Evolutionary conservation across 1,139 yeast genomes (phyloP).

Genomic region (Saccharomycopsis hybrid): DNA sequence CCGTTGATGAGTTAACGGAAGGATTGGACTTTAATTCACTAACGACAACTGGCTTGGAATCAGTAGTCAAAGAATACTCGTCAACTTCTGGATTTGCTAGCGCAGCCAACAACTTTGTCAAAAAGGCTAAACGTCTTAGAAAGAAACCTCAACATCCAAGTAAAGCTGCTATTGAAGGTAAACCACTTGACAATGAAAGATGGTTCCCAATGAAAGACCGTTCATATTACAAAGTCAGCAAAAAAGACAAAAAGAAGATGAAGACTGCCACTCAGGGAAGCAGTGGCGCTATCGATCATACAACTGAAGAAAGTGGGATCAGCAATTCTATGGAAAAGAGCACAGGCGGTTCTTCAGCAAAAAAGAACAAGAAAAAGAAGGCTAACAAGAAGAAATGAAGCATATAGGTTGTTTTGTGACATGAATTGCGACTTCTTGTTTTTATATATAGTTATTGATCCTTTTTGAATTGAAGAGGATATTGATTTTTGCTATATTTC

Average conservation of each 20-base stretch:
- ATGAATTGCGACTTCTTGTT: too few relatives aligned
- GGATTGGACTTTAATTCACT: conserved; percentile 5
- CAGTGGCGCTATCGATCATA: conserved; percentile 61
- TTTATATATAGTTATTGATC: too few relatives aligned
- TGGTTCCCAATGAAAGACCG: conserved; percentile 90
- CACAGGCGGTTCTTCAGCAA: conserved; percentile 32
- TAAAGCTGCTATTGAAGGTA: conserved; percentile 17
- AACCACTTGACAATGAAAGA: conserved; percentile 58
- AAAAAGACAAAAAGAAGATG: conserved; percentile 44
- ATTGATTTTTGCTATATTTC: too few relatives aligned
- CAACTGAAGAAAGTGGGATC: conserved; percentile 37
- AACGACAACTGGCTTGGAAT: conserved; percentile 4
- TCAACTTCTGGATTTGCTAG: neutral
- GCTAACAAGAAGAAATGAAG: conserved; percentile 27
- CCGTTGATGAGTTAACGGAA: conserved; percentile 7
- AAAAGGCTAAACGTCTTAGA: conserved; percentile 22
- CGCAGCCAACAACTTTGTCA: conserved; percentile 1
- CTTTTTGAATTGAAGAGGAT: too few relatives aligned
- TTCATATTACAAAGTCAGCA: conserved; percentile 71
- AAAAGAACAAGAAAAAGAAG: conserved; percentile 46
- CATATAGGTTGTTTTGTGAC: too few relatives aligned
- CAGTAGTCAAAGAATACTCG: conserved; percentile 3
- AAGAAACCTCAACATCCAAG: conserved; percentile 35
- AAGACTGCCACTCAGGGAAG: conserved; percentile 68
- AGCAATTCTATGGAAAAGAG: conserved; percentile 26